Percentiles rank a stretch among this genome's conserved stretches.
These are phyloP conservation scores for Naganishia randhawae DNA, from an alignment of 768 basidiomycete species.

Conservation along the genomic window DNA sequence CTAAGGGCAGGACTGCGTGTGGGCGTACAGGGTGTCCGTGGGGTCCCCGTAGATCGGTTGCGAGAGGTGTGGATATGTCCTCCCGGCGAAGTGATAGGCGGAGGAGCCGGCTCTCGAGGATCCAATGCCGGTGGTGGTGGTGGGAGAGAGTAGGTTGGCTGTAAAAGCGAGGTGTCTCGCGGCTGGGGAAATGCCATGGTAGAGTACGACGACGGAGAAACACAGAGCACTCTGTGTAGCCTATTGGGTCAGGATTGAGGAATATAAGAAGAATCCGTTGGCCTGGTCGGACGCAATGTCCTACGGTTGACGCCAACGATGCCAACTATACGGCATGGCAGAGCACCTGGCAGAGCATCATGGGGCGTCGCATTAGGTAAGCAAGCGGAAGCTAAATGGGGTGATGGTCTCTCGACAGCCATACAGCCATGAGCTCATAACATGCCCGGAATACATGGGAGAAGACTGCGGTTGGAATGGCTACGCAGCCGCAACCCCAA, in stretches of 20 bases:
- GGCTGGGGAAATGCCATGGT: constrained; percentile 25
- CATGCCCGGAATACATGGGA: too few relatives aligned
- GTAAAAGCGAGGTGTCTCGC: constrained; percentile 1
- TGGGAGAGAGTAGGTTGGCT: constrained; percentile 42
- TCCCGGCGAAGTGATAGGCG: constrained; percentile 20
- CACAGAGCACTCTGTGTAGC: not conserved
- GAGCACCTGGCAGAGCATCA: too few relatives aligned
- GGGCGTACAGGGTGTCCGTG: constrained; percentile 10
- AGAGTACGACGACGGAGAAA: not conserved
- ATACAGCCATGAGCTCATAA: too few relatives aligned
- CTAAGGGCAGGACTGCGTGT: constrained; percentile 13
- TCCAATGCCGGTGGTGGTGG: constrained; percentile 42
- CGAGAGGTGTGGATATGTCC: constrained; percentile 15
- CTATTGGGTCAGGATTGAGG: not conserved
- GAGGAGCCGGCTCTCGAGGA: constrained; percentile 44
- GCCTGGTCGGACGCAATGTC: too few relatives aligned
- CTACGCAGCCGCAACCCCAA: too few relatives aligned
- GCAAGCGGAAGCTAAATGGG: too few relatives aligned
- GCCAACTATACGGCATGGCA: too few relatives aligned
- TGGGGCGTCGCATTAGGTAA: too few relatives aligned
- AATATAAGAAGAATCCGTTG: too few relatives aligned
- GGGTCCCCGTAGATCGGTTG: constrained; percentile 8
- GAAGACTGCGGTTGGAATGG: too few relatives aligned
- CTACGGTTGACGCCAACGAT: too few relatives aligned
- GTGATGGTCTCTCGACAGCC: too few relatives aligned